Percentiles rank a stretch among this genome's conserved stretches.
Conservation (phyloP, 345 rosid species). For the Euphorbia tirucalli region DNA sequence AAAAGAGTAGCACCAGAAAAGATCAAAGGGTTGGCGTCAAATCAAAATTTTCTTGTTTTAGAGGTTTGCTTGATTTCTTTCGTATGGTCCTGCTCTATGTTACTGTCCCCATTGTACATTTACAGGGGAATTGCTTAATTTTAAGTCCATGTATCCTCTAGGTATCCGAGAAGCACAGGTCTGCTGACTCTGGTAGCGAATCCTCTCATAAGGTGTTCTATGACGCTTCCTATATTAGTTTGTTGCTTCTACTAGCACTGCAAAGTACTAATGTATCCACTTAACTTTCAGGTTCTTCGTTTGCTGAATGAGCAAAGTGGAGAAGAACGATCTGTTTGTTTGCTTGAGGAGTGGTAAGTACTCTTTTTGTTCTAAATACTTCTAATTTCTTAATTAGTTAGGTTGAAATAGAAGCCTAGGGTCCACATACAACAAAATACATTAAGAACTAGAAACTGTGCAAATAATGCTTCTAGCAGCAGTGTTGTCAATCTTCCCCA, state of each 20-base stretch:
- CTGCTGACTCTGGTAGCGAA: constrained; percentile 37
- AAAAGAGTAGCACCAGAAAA: constrained; percentile 25
- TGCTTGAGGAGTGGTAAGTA: constrained; percentile 83
- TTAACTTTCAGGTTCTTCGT: constrained; percentile 75
- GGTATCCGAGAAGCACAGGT: constrained; percentile 70
- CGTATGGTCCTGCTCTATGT: background rate
- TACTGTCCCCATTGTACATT: background rate
- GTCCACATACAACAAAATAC: background rate
- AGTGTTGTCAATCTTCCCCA: background rate
- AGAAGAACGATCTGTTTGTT: constrained; percentile 67
- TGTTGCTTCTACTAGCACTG: constrained; percentile 8
- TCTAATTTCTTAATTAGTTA: background rate
- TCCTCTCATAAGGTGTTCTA: constrained; percentile 62
- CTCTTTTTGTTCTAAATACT: background rate
- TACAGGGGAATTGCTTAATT: constrained; percentile 16
- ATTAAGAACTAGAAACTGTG: background rate
- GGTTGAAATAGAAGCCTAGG: background rate
- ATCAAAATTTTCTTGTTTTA: constrained; percentile 69
- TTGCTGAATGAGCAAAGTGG: constrained; percentile 82
- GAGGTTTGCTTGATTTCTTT: constrained; percentile 47
- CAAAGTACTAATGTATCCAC: constrained; percentile 14
- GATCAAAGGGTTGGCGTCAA: constrained; percentile 27
- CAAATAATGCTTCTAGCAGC: background rate
- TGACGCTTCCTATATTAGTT: constrained; percentile 6
- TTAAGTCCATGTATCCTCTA: constrained; percentile 23